These are phyloP conservation scores for Pyrus pyrifolia DNA, from an alignment of 306 rosid species.

Conservation along the genomic window DNA sequence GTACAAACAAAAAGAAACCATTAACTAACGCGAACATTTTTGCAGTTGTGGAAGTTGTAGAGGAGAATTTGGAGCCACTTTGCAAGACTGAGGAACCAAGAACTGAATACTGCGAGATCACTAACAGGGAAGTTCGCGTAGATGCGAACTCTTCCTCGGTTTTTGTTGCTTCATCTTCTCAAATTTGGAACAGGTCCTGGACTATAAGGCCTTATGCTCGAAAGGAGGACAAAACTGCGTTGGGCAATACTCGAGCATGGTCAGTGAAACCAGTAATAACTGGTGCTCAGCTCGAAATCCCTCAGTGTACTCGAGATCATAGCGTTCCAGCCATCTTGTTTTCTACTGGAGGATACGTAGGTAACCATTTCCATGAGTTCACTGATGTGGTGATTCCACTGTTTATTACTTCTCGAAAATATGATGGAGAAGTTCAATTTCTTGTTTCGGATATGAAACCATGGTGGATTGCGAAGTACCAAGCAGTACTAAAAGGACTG, in stretches of 20 bases:
- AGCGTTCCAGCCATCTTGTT: conserved; percentile 62
- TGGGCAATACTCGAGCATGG: conserved; percentile 57
- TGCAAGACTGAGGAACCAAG: conserved; percentile 43
- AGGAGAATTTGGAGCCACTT: conserved; percentile 26
- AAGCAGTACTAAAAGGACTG: conserved; percentile 36
- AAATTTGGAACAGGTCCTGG: conserved; percentile 37
- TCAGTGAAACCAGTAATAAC: conserved; percentile 26
- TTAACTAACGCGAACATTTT: neutral
- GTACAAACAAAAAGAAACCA: too few relatives aligned
- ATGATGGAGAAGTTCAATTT: conserved; percentile 64
- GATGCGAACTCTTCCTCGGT: conserved; percentile 51
- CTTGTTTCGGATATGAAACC: conserved; percentile 36
- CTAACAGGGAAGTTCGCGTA: conserved; percentile 34
- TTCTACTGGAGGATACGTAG: conserved; percentile 64
- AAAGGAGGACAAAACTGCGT: conserved; percentile 41
- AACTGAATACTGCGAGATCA: conserved; percentile 58
- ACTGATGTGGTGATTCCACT: conserved; percentile 67
- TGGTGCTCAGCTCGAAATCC: conserved; percentile 6
- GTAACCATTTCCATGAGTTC: conserved; percentile 88
- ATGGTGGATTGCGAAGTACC: conserved; percentile 52
- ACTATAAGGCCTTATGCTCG: conserved; percentile 74
- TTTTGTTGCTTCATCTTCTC: conserved; percentile 28
- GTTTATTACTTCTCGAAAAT: conserved; percentile 55
- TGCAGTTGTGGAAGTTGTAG: conserved; percentile 29
- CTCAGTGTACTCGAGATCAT: conserved; percentile 44